Conservation (phyloP, 1,284 basidiomycete species). For the Apiotrichum veenhuisii region DNA sequence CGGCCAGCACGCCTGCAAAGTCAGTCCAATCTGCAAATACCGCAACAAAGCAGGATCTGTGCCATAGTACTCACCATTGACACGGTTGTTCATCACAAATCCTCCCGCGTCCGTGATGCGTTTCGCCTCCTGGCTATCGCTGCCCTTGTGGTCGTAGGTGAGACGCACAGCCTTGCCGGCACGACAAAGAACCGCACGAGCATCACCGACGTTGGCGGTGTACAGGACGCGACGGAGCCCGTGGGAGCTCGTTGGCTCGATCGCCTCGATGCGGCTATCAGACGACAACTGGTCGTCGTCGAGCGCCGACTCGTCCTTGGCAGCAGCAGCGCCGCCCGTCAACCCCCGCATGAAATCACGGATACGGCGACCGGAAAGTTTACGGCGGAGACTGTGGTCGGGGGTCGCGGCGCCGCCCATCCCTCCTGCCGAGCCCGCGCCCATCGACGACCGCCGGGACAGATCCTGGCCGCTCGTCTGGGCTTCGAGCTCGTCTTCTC, state of each 20-base stretch:
- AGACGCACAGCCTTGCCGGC: constrained; percentile 84
- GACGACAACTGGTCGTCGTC: constrained; percentile 27
- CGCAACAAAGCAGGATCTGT: neutral
- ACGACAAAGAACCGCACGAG: constrained; percentile 57
- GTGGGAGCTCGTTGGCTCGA: constrained; percentile 36
- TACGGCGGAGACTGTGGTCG: constrained; percentile 25
- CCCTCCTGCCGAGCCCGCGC: constrained; percentile 23
- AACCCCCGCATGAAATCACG: constrained; percentile 48
- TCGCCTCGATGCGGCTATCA: constrained; percentile 44
- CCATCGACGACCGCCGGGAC: constrained; percentile 29
- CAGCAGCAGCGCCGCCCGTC: constrained; percentile 23
- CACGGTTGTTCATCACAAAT: constrained; percentile 96
- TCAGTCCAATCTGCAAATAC: neutral
- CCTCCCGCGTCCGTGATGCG: constrained; percentile 96
- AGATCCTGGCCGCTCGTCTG: constrained; percentile 22
- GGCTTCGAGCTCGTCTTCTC: constrained; percentile 48
- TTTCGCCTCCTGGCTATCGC: constrained; percentile 94
- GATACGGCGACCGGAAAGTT: constrained; percentile 39
- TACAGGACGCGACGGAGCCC: constrained; percentile 73
- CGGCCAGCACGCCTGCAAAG: constrained; percentile 71
- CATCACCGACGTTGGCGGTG: constrained; percentile 84
- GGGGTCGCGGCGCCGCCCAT: constrained; percentile 26
- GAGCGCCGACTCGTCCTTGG: constrained; percentile 21
- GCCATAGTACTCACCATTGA: constrained; percentile 62
- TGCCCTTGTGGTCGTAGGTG: constrained; percentile 99